Conservation (phyloP, 1,139 yeast species). For the Meyerozyma elateridarum region DNA sequence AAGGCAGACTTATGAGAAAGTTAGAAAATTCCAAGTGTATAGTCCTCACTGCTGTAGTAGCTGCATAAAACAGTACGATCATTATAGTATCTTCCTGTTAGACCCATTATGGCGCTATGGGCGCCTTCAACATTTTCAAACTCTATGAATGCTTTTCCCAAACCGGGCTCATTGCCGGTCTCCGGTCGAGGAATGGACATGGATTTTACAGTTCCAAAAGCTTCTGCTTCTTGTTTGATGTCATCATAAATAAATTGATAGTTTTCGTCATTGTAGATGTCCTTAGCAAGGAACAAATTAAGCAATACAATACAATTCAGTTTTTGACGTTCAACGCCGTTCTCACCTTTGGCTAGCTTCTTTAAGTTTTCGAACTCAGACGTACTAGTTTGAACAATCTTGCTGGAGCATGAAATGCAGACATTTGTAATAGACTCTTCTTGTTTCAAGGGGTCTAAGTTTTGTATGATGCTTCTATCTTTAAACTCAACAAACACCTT, state of each 20-base stretch:
- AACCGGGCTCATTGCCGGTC: conserved; percentile 50
- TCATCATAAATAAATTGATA: conserved; percentile 50
- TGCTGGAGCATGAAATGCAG: conserved; percentile 29
- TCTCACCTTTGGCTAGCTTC: conserved; percentile 32
- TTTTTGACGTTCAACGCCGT: conserved; percentile 31
- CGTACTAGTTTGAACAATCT: conserved; percentile 34
- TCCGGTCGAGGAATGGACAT: conserved; percentile 67
- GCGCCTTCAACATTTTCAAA: conserved; percentile 54
- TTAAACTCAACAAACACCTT: conserved; percentile 37
- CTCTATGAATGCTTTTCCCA: conserved; percentile 70
- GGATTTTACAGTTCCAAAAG: conserved; percentile 49
- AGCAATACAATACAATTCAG: conserved; percentile 62
- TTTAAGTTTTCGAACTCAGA: conserved; percentile 29
- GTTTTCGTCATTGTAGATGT: conserved; percentile 48
- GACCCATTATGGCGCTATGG: conserved; percentile 50
- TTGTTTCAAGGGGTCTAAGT: conserved; percentile 12
- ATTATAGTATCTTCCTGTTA: conserved; percentile 66
- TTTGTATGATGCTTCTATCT: conserved; percentile 15
- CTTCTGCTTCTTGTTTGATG: conserved; percentile 46
- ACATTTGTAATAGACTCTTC: conserved; percentile 21
- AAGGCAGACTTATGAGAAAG: conserved; percentile 5
- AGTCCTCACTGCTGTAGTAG: conserved; percentile 58
- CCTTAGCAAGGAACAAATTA: conserved; percentile 63
- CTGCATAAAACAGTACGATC: conserved; percentile 69
- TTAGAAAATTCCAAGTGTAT: conserved; percentile 25